Evolutionary conservation across 1,139 yeast species (phyloP).

Genomic region (Kodamaea suecica): DNA sequence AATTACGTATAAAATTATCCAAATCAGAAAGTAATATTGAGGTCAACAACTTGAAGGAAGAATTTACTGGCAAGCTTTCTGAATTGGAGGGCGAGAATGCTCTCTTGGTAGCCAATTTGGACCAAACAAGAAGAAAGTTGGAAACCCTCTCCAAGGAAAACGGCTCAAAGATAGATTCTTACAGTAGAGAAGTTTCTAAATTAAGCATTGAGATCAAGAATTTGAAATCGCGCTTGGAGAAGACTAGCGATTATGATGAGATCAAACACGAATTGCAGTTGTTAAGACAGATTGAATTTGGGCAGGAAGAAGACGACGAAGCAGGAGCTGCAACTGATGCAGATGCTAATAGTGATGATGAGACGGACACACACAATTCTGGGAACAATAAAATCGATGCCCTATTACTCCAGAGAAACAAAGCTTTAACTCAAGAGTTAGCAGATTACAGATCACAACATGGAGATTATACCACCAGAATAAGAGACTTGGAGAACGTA

Average conservation of each 20-base stretch:
- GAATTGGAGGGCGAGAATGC: constrained; percentile 70
- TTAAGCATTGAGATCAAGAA: constrained; percentile 49
- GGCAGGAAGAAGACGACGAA: constrained; percentile 35
- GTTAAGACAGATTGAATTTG: constrained; percentile 74
- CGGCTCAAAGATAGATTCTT: constrained; percentile 29
- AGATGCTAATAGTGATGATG: constrained; percentile 10
- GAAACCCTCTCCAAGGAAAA: constrained; percentile 34
- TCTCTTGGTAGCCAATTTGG: constrained; percentile 59
- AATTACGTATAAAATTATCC: constrained; percentile 63
- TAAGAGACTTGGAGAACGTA: constrained; percentile 40
- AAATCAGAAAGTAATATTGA: constrained; percentile 46
- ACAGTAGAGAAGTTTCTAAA: constrained; percentile 46
- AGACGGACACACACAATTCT: constrained; percentile 3
- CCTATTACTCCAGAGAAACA: constrained; percentile 57
- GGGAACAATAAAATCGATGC: constrained; percentile 34
- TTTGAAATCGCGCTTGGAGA: constrained; percentile 45
- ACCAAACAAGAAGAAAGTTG: constrained; percentile 42
- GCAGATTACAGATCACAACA: constrained; percentile 55
- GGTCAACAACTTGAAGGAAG: constrained; percentile 30
- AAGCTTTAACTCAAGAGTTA: constrained; percentile 57
- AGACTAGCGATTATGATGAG: constrained; percentile 68
- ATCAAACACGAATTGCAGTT: constrained; percentile 71
- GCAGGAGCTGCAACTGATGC: constrained; percentile 13
- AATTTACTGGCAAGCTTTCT: constrained; percentile 40
- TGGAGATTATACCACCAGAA: constrained; percentile 34